phyloP scores from a whole-genome alignment of 495 filamentous ascomycete genomes.

The Trichoderma reesei region DNA sequence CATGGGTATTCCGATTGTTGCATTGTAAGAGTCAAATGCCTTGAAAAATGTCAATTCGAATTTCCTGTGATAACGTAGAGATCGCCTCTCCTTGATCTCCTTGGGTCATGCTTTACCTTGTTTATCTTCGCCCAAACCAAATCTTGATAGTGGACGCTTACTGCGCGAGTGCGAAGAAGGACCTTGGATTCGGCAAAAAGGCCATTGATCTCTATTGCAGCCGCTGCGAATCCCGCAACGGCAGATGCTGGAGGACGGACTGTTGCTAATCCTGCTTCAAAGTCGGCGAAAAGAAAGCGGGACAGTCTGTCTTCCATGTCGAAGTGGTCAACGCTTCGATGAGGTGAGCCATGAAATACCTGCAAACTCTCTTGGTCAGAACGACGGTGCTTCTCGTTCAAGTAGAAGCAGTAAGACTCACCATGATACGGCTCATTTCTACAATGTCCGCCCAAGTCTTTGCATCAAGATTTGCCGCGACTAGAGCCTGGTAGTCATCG shows the following conservation, averaged over 20 bases:
- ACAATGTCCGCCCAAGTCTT: constrained; percentile 14
- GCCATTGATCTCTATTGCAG: constrained; percentile 9
- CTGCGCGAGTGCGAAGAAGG: not conserved
- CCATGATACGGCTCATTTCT: constrained; percentile 15
- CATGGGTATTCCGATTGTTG: not conserved
- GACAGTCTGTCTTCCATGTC: constrained; percentile 16
- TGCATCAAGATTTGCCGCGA: constrained; percentile 8
- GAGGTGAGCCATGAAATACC: constrained; percentile 15
- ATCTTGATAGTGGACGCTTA: not conserved
- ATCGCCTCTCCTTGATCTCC: too few species aligned
- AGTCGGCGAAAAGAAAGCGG: constrained; percentile 10
- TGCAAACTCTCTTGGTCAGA: not conserved
- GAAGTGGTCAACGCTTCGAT: constrained; percentile 13
- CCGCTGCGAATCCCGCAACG: not conserved
- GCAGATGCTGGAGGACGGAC: not conserved
- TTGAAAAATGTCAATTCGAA: not conserved
- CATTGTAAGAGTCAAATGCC: not conserved
- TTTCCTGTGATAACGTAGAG: too few species aligned
- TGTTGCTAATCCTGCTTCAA: not conserved
- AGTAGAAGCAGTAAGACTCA: not conserved
- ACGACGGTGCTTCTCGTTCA: not conserved
- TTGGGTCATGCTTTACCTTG: not conserved
- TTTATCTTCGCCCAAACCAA: not conserved
- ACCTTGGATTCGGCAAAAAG: not conserved
- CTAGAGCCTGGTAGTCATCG: constrained; percentile 6